Conservation (phyloP, 306 rosid species). For the Lithocarpus polystachyus region DNA sequence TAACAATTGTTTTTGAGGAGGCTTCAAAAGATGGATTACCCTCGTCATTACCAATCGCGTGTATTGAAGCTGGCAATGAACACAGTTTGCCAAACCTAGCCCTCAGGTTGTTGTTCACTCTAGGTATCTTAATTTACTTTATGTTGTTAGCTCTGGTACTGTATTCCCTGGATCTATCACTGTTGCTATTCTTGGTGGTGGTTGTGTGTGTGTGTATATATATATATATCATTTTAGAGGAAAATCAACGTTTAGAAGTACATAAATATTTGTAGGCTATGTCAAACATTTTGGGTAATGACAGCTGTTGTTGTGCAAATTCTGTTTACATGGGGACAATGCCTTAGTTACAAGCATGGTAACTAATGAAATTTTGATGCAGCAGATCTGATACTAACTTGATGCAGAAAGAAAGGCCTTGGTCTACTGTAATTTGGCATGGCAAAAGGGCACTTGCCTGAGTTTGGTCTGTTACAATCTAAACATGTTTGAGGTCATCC, state of each 20-base stretch:
- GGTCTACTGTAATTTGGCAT: background rate
- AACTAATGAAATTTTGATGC: background rate
- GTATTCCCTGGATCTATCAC: background rate
- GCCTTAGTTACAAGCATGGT: background rate
- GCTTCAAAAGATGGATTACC: constrained; percentile 57
- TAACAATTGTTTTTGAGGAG: constrained; percentile 79
- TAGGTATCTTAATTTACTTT: constrained; percentile 14
- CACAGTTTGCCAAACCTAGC: constrained; percentile 84
- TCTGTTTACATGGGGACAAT: background rate
- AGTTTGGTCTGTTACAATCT: background rate
- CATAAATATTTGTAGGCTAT: background rate
- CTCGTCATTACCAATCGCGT: constrained; percentile 68
- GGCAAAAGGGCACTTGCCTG: background rate
- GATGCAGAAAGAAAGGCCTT: background rate
- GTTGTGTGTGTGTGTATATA: no score
- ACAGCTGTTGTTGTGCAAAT: background rate
- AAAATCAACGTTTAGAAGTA: background rate
- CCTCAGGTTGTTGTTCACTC: constrained; percentile 69
- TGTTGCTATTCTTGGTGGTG: background rate
- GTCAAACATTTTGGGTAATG: background rate
- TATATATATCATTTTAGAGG: background rate
- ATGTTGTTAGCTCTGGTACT: constrained; percentile 1
- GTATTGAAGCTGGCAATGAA: constrained; percentile 81
- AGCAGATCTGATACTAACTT: background rate
- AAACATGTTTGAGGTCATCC: background rate